Conservation (phyloP, 23 red algal species). For the Gracilaria caudata region DNA sequence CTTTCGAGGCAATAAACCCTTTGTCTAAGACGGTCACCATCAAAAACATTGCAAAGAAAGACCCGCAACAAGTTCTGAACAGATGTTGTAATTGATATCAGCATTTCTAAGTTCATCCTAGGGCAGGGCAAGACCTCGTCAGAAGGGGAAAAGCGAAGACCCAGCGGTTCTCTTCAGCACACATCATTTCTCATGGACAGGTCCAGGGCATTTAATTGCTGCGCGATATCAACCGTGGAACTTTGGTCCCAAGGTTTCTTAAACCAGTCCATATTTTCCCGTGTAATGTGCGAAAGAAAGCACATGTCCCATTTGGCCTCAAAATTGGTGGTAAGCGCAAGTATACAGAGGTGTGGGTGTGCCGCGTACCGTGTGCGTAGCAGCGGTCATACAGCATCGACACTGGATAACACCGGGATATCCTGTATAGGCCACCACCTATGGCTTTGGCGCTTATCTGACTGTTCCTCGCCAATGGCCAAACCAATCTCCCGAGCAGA, state of each 20-base stretch:
- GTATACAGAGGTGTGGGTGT: constrained; percentile 13
- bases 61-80: background rate
- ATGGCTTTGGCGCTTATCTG: background rate
- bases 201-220: background rate
- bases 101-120: no score
- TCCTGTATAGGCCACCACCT: background rate
- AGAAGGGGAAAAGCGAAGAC: no score
- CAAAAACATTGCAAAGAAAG: background rate
- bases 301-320: constrained; percentile 11
- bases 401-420: no score
- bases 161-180: background rate
- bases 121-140: no score
- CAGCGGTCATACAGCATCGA: background rate
- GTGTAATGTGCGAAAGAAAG: background rate
- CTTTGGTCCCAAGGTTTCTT: no score
- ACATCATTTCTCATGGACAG: background rate
- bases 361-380: no score
- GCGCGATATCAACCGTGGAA: background rate
- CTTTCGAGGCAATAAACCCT: background rate
- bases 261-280: background rate
- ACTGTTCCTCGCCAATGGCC: constrained; percentile 37
- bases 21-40: background rate
- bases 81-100: no score
- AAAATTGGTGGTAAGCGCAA: background rate
- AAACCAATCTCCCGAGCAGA: background rate